These are phyloP conservation scores for Trypanosoma avium DNA, from an alignment of 208 protist species.

Conservation along the genomic window DNA sequence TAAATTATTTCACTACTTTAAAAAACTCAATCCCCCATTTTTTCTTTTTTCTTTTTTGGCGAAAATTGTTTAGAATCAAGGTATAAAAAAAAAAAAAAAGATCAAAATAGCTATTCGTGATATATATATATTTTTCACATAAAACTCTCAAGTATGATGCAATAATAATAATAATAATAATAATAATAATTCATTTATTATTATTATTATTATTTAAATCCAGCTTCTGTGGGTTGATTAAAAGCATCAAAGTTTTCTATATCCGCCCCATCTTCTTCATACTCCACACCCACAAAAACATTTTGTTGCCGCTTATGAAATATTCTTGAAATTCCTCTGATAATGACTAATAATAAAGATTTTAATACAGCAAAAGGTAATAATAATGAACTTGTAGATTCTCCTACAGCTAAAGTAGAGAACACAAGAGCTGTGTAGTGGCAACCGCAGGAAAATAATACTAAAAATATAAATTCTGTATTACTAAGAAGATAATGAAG, in stretches of 20 bases:
- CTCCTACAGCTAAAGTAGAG: conserved; percentile 49
- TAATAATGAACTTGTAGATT: conserved; percentile 42
- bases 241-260: conserved; percentile 11
- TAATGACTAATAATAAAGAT: background rate
- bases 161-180: conserved; percentile 5
- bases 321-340: background rate
- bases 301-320: conserved; percentile 5
- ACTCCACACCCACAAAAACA: conserved; percentile 25
- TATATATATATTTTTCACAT: too few relatives aligned
- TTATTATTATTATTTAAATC: conserved; percentile 2
- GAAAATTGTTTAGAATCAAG: too few relatives aligned
- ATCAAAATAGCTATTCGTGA: too few relatives aligned
- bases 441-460: conserved; percentile 35
- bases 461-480: conserved; percentile 49
- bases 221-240: conserved; percentile 4
- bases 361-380: conserved; percentile 34
- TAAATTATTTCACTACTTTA: too few relatives aligned
- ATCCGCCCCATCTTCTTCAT: conserved; percentile 22
- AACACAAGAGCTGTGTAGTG: conserved; percentile 62
- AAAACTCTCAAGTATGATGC: too few relatives aligned
- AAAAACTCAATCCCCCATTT: too few relatives aligned
- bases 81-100: too few relatives aligned
- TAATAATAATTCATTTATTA: background rate
- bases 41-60: too few relatives aligned
- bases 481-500: conserved; percentile 43